Evolutionary conservation across 2,329 filamentous ascomycete genomes (phyloP).

Genomic region (Hymenoscyphus occultus): DNA sequence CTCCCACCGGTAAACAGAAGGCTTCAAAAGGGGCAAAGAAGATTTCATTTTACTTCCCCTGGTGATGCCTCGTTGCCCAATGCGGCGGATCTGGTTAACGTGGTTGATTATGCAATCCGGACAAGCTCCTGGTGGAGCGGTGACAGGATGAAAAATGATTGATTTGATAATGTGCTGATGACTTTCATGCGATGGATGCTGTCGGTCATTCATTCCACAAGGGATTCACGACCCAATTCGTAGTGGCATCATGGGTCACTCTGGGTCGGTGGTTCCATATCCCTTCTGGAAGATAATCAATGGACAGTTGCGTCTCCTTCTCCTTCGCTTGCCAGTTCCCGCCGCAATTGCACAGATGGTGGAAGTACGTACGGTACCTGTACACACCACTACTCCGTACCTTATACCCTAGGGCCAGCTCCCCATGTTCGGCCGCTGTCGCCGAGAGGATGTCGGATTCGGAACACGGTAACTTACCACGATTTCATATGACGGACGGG

Average conservation of each 20-base stretch:
- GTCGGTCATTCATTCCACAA: not conserved
- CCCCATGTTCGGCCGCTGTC: not conserved
- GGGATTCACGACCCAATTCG: not conserved
- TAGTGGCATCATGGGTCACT: not conserved
- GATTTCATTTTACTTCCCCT: conserved; percentile 15
- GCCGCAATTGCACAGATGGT: not conserved
- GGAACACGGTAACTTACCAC: not conserved
- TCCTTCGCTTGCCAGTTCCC: not conserved
- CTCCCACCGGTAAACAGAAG: conserved; percentile 2
- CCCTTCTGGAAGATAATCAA: no score
- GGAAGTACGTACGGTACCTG: not conserved
- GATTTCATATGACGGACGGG: not conserved
- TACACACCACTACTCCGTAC: not conserved
- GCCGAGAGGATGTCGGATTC: not conserved
- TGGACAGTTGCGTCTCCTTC: not conserved
- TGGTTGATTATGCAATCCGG: conserved; percentile 18
- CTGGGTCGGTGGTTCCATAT: not conserved
- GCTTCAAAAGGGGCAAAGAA: conserved; percentile 10
- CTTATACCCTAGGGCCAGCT: not conserved
- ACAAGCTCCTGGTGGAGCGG: not conserved
- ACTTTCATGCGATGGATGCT: conserved; percentile 1
- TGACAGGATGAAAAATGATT: conserved; percentile 4
- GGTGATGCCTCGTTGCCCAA: not conserved
- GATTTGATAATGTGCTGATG: not conserved
- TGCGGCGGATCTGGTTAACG: no score